These are phyloP conservation scores for Termitomyces sp. DNA, from an alignment of 768 basidiomycete species.

Conservation along the genomic window DNA sequence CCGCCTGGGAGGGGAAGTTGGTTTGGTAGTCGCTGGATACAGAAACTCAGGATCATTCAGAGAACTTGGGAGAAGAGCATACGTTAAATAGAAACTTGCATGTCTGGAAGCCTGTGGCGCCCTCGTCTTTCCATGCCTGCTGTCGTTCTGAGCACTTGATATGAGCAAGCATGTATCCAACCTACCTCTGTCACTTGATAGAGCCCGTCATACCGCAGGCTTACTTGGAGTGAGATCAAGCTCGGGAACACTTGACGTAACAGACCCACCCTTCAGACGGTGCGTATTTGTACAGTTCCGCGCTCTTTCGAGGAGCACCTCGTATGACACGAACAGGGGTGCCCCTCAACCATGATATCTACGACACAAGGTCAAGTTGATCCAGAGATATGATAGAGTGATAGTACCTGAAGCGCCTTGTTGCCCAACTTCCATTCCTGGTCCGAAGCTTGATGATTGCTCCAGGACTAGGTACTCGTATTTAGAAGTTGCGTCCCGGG, in stretches of 20 bases:
- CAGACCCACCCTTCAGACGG: slow-evolving; percentile 17
- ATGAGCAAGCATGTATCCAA: not conserved
- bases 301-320: slow-evolving; percentile 16
- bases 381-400: not conserved
- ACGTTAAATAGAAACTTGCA: slow-evolving; percentile 19
- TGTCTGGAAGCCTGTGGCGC: slow-evolving; percentile 15
- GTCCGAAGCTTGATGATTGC: slow-evolving; percentile 27
- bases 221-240: not conserved
- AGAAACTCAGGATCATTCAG: not conserved
- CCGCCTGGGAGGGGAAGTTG: slow-evolving; percentile 5
- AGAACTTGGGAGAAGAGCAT: no score
- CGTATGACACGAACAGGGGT: slow-evolving; percentile 33
- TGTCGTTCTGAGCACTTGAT: not conserved
- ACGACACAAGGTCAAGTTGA: not conserved
- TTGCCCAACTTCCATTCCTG: slow-evolving; percentile 19
- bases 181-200: slow-evolving; percentile 16
- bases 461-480: slow-evolving; percentile 17
- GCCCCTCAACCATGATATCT: slow-evolving; percentile 23
- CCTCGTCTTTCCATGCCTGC: slow-evolving; percentile 15
- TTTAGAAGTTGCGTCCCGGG: not conserved
- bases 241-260: not conserved
- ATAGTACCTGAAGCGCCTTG: slow-evolving; percentile 12
- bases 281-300: slow-evolving; percentile 11
- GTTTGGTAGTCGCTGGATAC: slow-evolving; percentile 1
- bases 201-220: slow-evolving; percentile 22